Conservation (phyloP, 2,329 filamentous ascomycete species). For the Nakataea oryzae region DNA sequence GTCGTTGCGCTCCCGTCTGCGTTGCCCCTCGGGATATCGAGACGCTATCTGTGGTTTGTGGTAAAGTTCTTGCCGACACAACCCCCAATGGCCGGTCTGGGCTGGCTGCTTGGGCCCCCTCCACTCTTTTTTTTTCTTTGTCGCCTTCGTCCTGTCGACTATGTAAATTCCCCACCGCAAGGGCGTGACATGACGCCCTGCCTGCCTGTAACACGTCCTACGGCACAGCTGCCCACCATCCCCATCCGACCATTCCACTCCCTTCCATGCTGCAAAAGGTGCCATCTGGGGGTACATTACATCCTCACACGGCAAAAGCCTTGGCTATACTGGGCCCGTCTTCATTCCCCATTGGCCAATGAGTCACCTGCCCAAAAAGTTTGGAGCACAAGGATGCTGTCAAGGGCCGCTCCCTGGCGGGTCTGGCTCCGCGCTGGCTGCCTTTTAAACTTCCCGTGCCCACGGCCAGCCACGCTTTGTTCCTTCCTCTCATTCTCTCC, state of each 20-base stretch:
- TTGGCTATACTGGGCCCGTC: not conserved
- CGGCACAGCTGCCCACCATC: too few species aligned
- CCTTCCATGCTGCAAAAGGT: not conserved
- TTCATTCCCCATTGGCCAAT: constrained; percentile 9
- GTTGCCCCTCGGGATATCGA: not conserved
- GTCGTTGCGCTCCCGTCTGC: too few species aligned
- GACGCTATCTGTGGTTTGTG: not conserved
- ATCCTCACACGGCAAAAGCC: not conserved
- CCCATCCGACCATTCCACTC: not conserved
- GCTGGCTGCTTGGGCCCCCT: not conserved
- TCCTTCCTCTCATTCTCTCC: not conserved
- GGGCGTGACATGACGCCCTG: too few species aligned
- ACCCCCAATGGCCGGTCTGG: not conserved
- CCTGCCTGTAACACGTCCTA: not conserved
- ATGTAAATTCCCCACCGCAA: not conserved
- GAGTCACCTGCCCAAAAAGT: constrained; percentile 10
- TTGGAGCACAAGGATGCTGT: not conserved
- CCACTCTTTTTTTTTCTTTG: not conserved
- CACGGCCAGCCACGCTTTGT: not conserved
- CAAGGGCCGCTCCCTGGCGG: not conserved
- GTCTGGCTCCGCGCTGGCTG: not conserved
- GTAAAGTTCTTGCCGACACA: too few species aligned
- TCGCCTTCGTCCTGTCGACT: not conserved
- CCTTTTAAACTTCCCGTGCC: constrained; percentile 3
- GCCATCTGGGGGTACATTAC: not conserved